Evolutionary conservation across 2,329 filamentous ascomycete species (phyloP).

Genomic region (Monosporascus sp.): DNA sequence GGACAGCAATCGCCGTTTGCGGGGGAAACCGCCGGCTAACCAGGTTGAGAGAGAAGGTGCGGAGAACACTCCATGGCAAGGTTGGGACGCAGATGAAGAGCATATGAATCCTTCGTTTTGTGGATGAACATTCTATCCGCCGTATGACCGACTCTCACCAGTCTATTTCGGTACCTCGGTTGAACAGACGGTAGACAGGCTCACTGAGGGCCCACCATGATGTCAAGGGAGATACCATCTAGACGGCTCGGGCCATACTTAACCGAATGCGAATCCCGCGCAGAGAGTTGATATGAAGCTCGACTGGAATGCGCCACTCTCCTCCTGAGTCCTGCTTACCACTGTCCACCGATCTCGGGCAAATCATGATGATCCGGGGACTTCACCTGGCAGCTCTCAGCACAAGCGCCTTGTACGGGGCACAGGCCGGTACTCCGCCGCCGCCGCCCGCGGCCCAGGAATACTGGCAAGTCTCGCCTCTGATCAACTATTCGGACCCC

Average conservation of each 20-base stretch:
- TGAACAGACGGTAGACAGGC: too few species aligned
- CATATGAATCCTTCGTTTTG: too few species aligned
- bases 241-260: not conserved
- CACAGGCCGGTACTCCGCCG: not conserved
- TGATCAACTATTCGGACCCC: constrained; percentile 17
- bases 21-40: too few species aligned
- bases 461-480: constrained; percentile 14
- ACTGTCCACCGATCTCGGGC: not conserved
- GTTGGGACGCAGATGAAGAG: too few species aligned
- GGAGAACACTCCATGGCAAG: too few species aligned
- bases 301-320: too few species aligned
- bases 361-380: not conserved
- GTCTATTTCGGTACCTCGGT: too few species aligned
- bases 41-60: too few species aligned
- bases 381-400: not conserved
- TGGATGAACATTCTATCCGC: too few species aligned
- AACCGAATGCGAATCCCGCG: not conserved
- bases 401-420: not conserved
- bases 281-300: not conserved
- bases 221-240: not conserved
- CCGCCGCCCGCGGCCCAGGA: not conserved
- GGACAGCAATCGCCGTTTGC: too few species aligned
- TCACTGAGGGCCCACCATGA: too few species aligned
- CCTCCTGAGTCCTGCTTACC: not conserved
- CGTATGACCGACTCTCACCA: too few species aligned